Evolutionary conservation across 768 basidiomycete genomes (phyloP), one percentile per base, ranked within the genome.

Genomic region (Naganishia vaughanmartiniae): DNA sequence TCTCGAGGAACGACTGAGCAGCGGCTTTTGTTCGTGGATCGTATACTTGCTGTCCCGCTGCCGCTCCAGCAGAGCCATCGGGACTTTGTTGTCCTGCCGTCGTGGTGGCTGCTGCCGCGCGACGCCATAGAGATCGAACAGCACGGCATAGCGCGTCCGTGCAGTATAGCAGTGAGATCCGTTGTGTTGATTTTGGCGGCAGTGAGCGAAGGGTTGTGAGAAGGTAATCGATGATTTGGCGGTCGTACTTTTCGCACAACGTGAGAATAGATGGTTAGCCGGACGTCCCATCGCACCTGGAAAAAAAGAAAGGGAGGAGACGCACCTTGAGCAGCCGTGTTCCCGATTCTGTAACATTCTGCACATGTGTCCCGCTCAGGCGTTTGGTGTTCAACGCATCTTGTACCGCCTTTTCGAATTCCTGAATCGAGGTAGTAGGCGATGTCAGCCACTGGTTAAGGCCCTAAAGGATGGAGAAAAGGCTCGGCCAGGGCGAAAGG

Each of bases 291-390:
- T 42, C 2, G 14, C 42, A 42, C 17, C 42, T 34, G 4, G 54
- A 2, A 56, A 3, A 56, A 15, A 15, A 12, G 54, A 31, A 58
- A 33, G 36, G 21, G 21, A 17, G n/a, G n/a, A 15, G 15, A 34
- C 57, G 57, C n/a, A 58, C 57, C n/a, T 58, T 58, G 57, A 58
- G 57, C 34, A 58, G 24, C 34, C 57, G 12, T 39, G 57, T 58
- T 15, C 57, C 57, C 4, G 57, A 58, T 36, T 58, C 57, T 21
- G 57, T 36, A 1, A 58, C n/a, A 39, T 36, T 33, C 34, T 58
- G 57, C 21, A 58, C 57, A 24, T 58, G 57, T 9, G 57, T 58
- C 34, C 57, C 57, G 57, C 33, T 34, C 15, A 58, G 34, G 21
- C 57, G 57, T 39, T 58, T 58, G 24, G 33, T 24, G 21, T 28